A percentile compares a stretch with the other conserved stretches of the same genome.
Evolutionary conservation across 2,329 filamentous ascomycete species (phyloP).

Genomic region (Alternaria metachromatica): DNA sequence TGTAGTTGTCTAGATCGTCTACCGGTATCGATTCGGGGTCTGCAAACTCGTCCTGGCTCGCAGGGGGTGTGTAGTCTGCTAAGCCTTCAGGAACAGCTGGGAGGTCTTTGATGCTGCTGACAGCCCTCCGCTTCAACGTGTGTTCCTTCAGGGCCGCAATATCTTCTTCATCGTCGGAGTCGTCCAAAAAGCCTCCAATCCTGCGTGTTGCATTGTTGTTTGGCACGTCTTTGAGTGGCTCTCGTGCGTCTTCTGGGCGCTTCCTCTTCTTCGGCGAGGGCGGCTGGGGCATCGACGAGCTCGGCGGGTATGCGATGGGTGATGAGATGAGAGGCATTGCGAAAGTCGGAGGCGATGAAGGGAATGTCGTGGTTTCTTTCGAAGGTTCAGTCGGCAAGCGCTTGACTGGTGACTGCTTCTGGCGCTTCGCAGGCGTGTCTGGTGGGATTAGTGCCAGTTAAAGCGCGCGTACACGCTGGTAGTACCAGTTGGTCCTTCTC

Average conservation of each 20-base stretch:
- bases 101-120: constrained; percentile 37
- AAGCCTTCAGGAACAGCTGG: constrained; percentile 30
- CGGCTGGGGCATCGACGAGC: constrained; percentile 51
- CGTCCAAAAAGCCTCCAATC: constrained; percentile 48
- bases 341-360: constrained; percentile 58
- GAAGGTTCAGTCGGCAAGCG: constrained; percentile 19
- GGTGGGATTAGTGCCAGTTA: constrained; percentile 24
- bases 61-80: constrained; percentile 41
- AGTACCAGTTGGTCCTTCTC: constrained; percentile 48
- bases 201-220: constrained; percentile 44
- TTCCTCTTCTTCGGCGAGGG: constrained; percentile 50
- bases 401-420: constrained; percentile 13
- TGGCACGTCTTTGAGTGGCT: constrained; percentile 42
- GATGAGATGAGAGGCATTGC: constrained; percentile 69
- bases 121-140: constrained; percentile 42
- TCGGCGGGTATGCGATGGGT: constrained; percentile 62
- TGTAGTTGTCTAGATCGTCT: constrained; percentile 37
- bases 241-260: constrained; percentile 34
- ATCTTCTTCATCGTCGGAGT: constrained; percentile 52
- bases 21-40: constrained; percentile 40
- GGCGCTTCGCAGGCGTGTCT: constrained; percentile 45
- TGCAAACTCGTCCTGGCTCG: constrained; percentile 40
- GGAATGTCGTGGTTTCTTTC: constrained; percentile 18
- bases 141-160: constrained; percentile 50
- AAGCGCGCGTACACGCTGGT: constrained; percentile 1